These are phyloP conservation scores for Fusarium gaditjirri DNA, from an alignment of 2,329 filamentous ascomycete species.

Conservation along the genomic window DNA sequence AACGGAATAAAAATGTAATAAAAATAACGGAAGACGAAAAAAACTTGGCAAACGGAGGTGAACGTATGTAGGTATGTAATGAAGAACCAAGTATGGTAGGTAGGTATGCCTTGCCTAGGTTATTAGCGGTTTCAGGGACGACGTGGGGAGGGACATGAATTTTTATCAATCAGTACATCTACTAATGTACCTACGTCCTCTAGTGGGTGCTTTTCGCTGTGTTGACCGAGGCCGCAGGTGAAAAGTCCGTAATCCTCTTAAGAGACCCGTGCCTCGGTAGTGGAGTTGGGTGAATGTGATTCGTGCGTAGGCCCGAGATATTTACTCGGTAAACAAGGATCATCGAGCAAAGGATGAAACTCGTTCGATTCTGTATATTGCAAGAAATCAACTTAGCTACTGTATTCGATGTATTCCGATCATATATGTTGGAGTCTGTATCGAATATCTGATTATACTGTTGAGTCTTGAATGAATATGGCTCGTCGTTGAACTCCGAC, in stretches of 20 bases:
- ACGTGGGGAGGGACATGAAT: slow-evolving; percentile 1
- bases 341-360: background rate
- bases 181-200: background rate
- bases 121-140: slow-evolving; percentile 17
- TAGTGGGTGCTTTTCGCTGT: slow-evolving; percentile 33
- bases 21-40: slow-evolving; percentile 1
- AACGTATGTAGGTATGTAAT: background rate
- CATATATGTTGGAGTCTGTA: background rate
- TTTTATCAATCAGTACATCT: slow-evolving; percentile 23
- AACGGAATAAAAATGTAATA: background rate
- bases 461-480: background rate
- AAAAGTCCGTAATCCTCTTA: slow-evolving; percentile 18
- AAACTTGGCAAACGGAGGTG: slow-evolving; percentile 4
- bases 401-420: background rate
- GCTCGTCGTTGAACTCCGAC: background rate
- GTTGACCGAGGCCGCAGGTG: slow-evolving; percentile 40
- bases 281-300: slow-evolving; percentile 29
- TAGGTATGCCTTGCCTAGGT: background rate
- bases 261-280: slow-evolving; percentile 38
- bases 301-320: slow-evolving; percentile 27
- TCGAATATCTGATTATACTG: too few relatives aligned
- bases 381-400: background rate
- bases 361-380: background rate
- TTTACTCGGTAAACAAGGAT: background rate
- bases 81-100: background rate